Evolutionary conservation across 495 filamentous ascomycete genomes (phyloP), one percentile per base, ranked within the genome.

Genomic region (Platismatia glauca): DNA sequence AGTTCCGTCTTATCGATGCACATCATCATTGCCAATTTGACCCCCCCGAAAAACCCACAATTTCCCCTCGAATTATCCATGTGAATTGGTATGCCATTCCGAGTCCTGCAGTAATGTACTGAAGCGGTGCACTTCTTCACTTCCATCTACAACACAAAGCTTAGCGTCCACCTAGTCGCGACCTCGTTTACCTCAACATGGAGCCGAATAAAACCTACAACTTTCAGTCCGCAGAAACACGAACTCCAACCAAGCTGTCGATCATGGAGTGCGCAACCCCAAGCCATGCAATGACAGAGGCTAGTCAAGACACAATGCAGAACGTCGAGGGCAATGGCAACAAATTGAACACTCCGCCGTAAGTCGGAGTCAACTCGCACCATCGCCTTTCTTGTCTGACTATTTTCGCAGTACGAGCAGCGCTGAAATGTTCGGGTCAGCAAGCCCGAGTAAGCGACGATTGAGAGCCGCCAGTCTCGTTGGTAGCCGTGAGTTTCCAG

Each of bases 391-490:
- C 1, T 1, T 34, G 15, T 9, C 31, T 59, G 4, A 59, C 44
- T 18, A 4, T 24, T 33, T 35, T 22, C 13, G 3, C 29, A 59
- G 58, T 1, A 1, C 20, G 12, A 59, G 44, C 18, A 27, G 35
- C 41, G 22, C 58, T 9, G 34, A 44, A 15, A 22, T 2, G 1
- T 4, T 34, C 13, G 18, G 22, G 1, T 20, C 58, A 34, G 33
- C 18, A 22, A 48, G 34, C 9, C 16, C 41, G 0, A 27, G 29
- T 27, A 59, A 35, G 39, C 39, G 41, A 31, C 31, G 44, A 16
- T 24, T 34, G 41, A 59, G 58, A 35, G 41, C 41, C 15, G 58
- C 58, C 39, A 59, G 41, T 48, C 27, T 48, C 3, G 58, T 7
- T 59, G 34, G 20, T 33, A 48, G 41, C 20, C 35, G 58, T 59